These are phyloP conservation scores for Mycena rebaudengoi DNA, from an alignment of 768 basidiomycete species.

Conservation along the genomic window DNA sequence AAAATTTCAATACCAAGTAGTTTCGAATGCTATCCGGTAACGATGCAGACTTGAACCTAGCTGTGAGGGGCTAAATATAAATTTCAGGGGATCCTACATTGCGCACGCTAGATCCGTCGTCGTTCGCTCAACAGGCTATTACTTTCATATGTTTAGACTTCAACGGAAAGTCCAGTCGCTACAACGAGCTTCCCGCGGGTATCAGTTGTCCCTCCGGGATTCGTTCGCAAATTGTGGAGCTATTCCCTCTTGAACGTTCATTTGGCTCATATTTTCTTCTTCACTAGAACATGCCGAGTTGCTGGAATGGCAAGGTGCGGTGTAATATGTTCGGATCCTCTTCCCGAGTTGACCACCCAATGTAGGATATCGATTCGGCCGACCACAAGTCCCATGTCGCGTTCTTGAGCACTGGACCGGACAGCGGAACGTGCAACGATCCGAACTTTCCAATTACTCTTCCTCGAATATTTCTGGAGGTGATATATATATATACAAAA, in stretches of 20 bases:
- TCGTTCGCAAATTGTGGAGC: slow-evolving; percentile 22
- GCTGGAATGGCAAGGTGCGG: slow-evolving; percentile 29
- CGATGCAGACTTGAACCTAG: not conserved
- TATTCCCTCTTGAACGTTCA: not conserved
- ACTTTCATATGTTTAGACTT: slow-evolving; percentile 27
- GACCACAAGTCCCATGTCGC: slow-evolving; percentile 51
- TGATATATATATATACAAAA: slow-evolving; percentile 1
- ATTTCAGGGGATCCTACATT: slow-evolving; percentile 25
- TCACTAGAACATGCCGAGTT: slow-evolving; percentile 28
- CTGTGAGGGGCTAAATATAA: not conserved
- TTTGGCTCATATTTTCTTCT: not conserved
- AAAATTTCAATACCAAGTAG: not conserved
- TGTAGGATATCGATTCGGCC: slow-evolving; percentile 48
- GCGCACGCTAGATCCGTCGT: slow-evolving; percentile 24
- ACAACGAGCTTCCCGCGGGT: slow-evolving; percentile 22
- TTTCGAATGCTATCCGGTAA: slow-evolving; percentile 27
- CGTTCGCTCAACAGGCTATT: slow-evolving; percentile 28
- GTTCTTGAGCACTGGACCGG: slow-evolving; percentile 50
- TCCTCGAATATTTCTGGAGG: slow-evolving; percentile 55
- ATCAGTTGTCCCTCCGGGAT: slow-evolving; percentile 24
- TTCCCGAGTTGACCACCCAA: not conserved
- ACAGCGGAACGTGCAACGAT: slow-evolving; percentile 48
- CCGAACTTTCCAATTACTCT: slow-evolving; percentile 47
- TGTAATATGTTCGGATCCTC: not conserved
- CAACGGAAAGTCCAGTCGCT: slow-evolving; percentile 17